A percentile compares a stretch with the other conserved stretches of the same genome.
Conservation (phyloP, 1,284 basidiomycete genomes). For the Tetrapyrgos nigripes region DNA sequence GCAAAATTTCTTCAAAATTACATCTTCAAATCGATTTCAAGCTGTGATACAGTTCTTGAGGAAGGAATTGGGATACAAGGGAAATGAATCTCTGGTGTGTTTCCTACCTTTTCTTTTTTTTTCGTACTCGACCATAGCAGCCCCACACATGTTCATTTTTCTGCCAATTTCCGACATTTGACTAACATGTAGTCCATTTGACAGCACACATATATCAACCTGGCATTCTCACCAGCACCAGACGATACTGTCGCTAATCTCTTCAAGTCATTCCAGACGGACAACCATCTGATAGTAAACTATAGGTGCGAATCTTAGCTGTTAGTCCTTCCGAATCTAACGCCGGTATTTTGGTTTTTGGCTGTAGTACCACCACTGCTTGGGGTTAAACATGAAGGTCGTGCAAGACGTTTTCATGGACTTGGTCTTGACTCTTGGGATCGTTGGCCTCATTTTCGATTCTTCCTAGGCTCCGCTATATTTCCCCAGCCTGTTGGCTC, state of each 20-base stretch:
- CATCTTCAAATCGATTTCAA: slow-evolving; percentile 93
- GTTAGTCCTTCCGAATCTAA: no score
- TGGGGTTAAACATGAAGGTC: slow-evolving; percentile 67
- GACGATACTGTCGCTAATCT: slow-evolving; percentile 93
- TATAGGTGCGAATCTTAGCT: slow-evolving; percentile 71
- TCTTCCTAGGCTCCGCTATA: no score
- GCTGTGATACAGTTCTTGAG: slow-evolving; percentile 94
- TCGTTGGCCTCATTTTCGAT: no score
- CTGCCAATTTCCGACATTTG: no score
- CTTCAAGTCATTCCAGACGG: slow-evolving; percentile 93
- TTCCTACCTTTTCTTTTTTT: not conserved
- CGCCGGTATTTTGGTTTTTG: not conserved
- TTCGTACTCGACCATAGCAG: no score
- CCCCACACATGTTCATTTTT: no score
- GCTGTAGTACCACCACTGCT: slow-evolving; percentile 67
- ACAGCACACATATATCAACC: slow-evolving; percentile 97
- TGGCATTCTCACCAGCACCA: slow-evolving; percentile 94
- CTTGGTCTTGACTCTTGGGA: no score
- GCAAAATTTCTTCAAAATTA: slow-evolving; percentile 98
- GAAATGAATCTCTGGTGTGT: slow-evolving; percentile 86
- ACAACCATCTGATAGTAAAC: slow-evolving; percentile 94
- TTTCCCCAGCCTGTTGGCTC: not conserved
- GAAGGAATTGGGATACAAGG: slow-evolving; percentile 90
- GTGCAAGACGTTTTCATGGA: no score
- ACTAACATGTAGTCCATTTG: not conserved